Evolutionary conservation across 495 filamentous ascomycete genomes (phyloP).

Genomic region (Amniculicola lignicola): DNA sequence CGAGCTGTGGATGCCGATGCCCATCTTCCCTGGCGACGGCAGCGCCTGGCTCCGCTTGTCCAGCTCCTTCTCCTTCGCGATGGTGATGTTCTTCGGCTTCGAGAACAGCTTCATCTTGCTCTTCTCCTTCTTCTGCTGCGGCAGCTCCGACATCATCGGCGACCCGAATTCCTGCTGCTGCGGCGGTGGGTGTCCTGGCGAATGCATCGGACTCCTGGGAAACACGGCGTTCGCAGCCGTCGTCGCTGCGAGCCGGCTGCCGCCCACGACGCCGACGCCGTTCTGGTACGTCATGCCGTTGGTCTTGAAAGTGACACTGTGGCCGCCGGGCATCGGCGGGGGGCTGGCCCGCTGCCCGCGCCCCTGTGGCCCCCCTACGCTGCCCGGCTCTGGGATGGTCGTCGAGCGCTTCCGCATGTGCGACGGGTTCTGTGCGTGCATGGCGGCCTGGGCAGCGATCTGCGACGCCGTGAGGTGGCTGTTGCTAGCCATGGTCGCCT

Average conservation of each 20-base stretch:
- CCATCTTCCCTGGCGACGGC: slow-evolving; percentile 78
- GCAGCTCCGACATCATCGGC: slow-evolving; percentile 12
- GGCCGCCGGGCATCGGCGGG: slow-evolving; percentile 51
- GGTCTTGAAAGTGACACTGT: slow-evolving; percentile 50
- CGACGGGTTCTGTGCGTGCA: slow-evolving; percentile 59
- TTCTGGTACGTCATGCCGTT: slow-evolving; percentile 59
- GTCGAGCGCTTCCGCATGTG: slow-evolving; percentile 68
- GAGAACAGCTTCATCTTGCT: slow-evolving; percentile 89
- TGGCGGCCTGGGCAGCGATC: slow-evolving; percentile 88
- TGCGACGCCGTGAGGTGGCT: slow-evolving; percentile 64
- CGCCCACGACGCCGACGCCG: slow-evolving; percentile 63
- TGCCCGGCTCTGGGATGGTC: slow-evolving; percentile 52
- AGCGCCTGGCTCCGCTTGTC: slow-evolving; percentile 62
- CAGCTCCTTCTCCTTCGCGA: slow-evolving; percentile 64
- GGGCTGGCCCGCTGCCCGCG: slow-evolving; percentile 48
- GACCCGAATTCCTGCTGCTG: slow-evolving; percentile 27
- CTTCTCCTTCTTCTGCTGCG: slow-evolving; percentile 60
- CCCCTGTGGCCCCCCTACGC: slow-evolving; percentile 46
- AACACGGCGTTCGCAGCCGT: slow-evolving; percentile 87
- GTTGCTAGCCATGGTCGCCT: slow-evolving; percentile 43
- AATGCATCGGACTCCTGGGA: slow-evolving; percentile 55
- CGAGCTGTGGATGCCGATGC: slow-evolving; percentile 52
- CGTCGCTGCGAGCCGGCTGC: slow-evolving; percentile 65
- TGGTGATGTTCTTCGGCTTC: slow-evolving; percentile 77
- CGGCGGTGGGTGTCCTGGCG: slow-evolving; percentile 31